Conservation (phyloP, 371 early-diverging fungal genomes). For the Thermomucor indicae-seudaticae region DNA sequence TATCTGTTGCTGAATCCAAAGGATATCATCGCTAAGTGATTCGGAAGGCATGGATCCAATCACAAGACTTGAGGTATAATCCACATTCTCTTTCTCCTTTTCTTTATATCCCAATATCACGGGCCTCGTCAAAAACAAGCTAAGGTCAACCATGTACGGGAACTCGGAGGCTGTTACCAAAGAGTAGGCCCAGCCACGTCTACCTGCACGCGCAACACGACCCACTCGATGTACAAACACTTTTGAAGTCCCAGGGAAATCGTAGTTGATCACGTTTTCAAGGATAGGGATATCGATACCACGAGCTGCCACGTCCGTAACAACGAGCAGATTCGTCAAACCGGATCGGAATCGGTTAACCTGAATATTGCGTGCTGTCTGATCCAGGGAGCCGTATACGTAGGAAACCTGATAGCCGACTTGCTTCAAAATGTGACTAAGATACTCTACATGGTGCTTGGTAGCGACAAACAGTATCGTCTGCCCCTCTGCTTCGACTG, state of each 20-base stretch:
- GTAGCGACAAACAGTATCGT: slow-evolving; percentile 94
- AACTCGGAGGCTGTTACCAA: slow-evolving; percentile 87
- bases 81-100: slow-evolving; percentile 33
- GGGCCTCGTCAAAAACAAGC: slow-evolving; percentile 83
- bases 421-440: slow-evolving; percentile 64
- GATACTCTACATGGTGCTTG: slow-evolving; percentile 96
- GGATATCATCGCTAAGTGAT: slow-evolving; percentile 63
- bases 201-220: slow-evolving; percentile 96
- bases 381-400: slow-evolving; percentile 95
- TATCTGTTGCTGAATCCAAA: slow-evolving; percentile 65
- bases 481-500: slow-evolving; percentile 55
- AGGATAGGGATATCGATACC: slow-evolving; percentile 99
- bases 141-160: slow-evolving; percentile 89
- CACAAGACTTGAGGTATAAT: slow-evolving; percentile 83
- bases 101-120: slow-evolving; percentile 54
- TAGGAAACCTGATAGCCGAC: slow-evolving; percentile 79
- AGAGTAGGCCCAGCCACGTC: slow-evolving; percentile 90
- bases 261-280: slow-evolving; percentile 97
- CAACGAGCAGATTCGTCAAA: slow-evolving; percentile 79
- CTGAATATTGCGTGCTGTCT: slow-evolving; percentile 85
- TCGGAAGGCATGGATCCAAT: slow-evolving; percentile 75
- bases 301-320: slow-evolving; percentile 99
- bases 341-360: slow-evolving; percentile 82
- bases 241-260: slow-evolving; percentile 91
- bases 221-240: slow-evolving; percentile 99